Conservation (phyloP, 2,329 filamentous ascomycete genomes). For the Lachnellula willkommii region DNA sequence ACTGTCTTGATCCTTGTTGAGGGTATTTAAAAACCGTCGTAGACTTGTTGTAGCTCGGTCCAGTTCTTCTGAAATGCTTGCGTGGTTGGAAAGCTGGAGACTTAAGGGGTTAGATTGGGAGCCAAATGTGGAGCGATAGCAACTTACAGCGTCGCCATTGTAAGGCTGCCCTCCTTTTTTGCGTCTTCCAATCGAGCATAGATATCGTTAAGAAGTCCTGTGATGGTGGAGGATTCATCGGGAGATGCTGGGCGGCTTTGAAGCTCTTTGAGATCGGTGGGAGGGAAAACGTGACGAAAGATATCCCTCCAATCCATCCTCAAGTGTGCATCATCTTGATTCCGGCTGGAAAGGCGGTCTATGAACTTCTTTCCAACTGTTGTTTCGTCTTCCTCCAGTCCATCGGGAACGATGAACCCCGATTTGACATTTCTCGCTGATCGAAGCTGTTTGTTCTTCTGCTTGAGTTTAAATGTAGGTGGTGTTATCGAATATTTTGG, state of each 20-base stretch:
- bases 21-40: slow-evolving; percentile 17
- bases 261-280: background rate
- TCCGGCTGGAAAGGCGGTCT: background rate
- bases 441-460: slow-evolving; percentile 2
- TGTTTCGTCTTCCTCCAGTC: slow-evolving; percentile 4
- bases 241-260: background rate
- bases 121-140: background rate
- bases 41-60: slow-evolving; percentile 21
- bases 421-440: slow-evolving; percentile 11
- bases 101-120: slow-evolving; percentile 13
- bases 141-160: slow-evolving; percentile 18
- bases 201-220: slow-evolving; percentile 10
- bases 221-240: slow-evolving; percentile 4
- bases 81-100: slow-evolving; percentile 20
- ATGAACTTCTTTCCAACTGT: background rate
- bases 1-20: slow-evolving; percentile 12
- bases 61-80: slow-evolving; percentile 21
- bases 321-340: slow-evolving; percentile 11
- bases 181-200: slow-evolving; percentile 10
- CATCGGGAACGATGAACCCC: slow-evolving; percentile 27
- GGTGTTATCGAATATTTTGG: slow-evolving; percentile 3
- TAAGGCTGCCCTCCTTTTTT: slow-evolving; percentile 10
- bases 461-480: slow-evolving; percentile 9
- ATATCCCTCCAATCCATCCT: slow-evolving; percentile 19
- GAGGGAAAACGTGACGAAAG: slow-evolving; percentile 11